A percentile compares a stretch with the other conserved stretches of the same genome.
These are phyloP conservation scores for Aristolochia contorta DNA, from an alignment of 164 flowering plant genomes.

Conservation along the genomic window DNA sequence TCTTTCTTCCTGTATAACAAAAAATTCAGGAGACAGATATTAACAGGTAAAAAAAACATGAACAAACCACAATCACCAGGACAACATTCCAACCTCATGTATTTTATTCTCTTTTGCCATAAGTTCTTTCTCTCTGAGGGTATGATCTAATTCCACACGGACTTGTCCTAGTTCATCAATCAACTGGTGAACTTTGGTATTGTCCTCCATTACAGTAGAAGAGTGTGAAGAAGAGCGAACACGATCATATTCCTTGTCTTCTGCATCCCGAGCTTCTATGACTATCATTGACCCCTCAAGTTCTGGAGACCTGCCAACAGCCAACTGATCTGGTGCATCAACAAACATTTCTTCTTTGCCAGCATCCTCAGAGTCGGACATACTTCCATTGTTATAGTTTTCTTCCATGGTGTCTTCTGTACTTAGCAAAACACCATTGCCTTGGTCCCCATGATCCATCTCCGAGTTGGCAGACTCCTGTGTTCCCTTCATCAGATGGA, in stretches of 20 bases:
- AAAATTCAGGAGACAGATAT: neutral
- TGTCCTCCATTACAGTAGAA: slow-evolving; percentile 19
- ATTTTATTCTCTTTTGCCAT: slow-evolving; percentile 32
- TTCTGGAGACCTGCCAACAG: slow-evolving; percentile 16
- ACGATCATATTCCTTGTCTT: slow-evolving; percentile 18
- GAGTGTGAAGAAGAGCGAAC: slow-evolving; percentile 5
- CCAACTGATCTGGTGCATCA: slow-evolving; percentile 59
- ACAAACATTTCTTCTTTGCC: slow-evolving; percentile 60
- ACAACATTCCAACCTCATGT: slow-evolving; percentile 2
- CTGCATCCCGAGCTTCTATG: slow-evolving; percentile 15
- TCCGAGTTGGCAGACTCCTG: slow-evolving; percentile 23
- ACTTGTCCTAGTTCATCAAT: slow-evolving; percentile 36
- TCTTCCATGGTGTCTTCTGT: slow-evolving; percentile 11
- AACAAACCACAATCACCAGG: neutral
- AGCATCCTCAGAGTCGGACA: slow-evolving; percentile 25
- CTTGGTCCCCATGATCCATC: slow-evolving; percentile 16
- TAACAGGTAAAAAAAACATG: neutral
- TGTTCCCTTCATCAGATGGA: slow-evolving; percentile 1
- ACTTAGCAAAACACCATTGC: slow-evolving; percentile 16
- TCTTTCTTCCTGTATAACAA: slow-evolving; percentile 59
- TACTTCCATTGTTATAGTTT: slow-evolving; percentile 20
- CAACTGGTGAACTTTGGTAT: slow-evolving; percentile 11
- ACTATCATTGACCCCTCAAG: slow-evolving; percentile 9
- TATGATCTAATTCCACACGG: slow-evolving; percentile 32
- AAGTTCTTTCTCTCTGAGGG: slow-evolving; percentile 40